These are phyloP conservation scores for Ottelia alismoides DNA, from an alignment of 106 monocot genomes.

Conservation along the genomic window DNA sequence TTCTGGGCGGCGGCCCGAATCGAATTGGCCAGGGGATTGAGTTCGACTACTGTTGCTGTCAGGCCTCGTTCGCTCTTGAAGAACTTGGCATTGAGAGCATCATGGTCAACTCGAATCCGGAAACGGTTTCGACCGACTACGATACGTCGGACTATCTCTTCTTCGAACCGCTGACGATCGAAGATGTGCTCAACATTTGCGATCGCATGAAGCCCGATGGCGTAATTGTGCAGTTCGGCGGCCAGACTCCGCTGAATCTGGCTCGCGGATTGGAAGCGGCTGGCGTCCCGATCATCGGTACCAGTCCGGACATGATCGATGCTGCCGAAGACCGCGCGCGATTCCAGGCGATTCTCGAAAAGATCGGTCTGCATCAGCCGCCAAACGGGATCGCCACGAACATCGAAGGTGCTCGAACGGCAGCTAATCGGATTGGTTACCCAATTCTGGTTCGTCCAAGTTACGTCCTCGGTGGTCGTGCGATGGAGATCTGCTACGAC, in stretches of 20 bases:
- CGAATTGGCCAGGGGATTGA: conserved; percentile 81
- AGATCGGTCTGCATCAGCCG: no score
- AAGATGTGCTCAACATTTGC: conserved; percentile 58
- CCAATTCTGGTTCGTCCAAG: conserved; percentile 1
- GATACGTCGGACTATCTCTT: conserved; percentile 73
- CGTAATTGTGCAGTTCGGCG: conserved; percentile 75
- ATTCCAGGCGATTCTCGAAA: no score
- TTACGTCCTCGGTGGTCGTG: conserved; percentile 58
- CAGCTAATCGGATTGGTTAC: conserved; percentile 26
- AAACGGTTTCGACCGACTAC: conserved; percentile 82
- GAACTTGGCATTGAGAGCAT: conserved; percentile 40
- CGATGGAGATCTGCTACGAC: conserved; percentile 66
- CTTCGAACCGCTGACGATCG: conserved; percentile 9
- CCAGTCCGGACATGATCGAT: no score
- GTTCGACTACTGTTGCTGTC: conserved; percentile 82
- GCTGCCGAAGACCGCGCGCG: no score
- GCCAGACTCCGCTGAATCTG: conserved; percentile 75
- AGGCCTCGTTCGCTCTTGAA: conserved; percentile 70
- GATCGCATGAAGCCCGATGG: conserved; percentile 55
- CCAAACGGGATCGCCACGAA: no score
- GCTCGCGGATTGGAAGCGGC: no score
- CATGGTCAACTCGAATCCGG: conserved; percentile 88
- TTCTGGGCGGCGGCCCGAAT: conserved; percentile 82
- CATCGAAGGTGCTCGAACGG: no score
- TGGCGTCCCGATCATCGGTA: no score